Percentiles rank a stretch among this genome's conserved stretches.
Evolutionary conservation across 2,329 filamentous ascomycete species (phyloP).

Genomic region (Aureobasidium sp.): DNA sequence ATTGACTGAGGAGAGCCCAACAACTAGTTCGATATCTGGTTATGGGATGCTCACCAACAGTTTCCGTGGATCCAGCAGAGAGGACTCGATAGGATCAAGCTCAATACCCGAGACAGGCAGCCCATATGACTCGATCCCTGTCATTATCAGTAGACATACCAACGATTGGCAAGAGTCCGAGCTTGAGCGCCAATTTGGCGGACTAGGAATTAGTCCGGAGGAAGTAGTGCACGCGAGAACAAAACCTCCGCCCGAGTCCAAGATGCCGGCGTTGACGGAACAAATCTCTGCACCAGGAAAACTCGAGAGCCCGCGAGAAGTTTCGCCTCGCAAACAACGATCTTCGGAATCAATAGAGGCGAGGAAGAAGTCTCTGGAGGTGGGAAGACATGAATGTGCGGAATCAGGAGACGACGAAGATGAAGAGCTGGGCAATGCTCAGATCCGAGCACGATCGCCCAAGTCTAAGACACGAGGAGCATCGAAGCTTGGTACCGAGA

Average conservation of each 20-base stretch:
- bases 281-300: conserved; percentile 58
- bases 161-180: conserved; percentile 67
- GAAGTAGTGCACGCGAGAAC: conserved; percentile 35
- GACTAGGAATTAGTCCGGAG: conserved; percentile 59
- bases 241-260: conserved; percentile 23
- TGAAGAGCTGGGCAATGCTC: conserved; percentile 65
- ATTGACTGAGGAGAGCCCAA: conserved; percentile 71
- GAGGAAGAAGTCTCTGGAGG: conserved; percentile 69
- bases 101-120: conserved; percentile 82
- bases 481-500: conserved; percentile 88
- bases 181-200: conserved; percentile 44
- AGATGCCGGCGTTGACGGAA: conserved; percentile 48
- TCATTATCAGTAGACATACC: conserved; percentile 64
- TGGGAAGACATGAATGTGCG: conserved; percentile 56
- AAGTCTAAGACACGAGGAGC: conserved; percentile 51
- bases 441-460: conserved; percentile 43
- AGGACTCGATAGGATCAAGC: conserved; percentile 82
- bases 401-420: conserved; percentile 95
- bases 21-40: conserved; percentile 62
- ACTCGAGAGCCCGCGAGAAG: conserved; percentile 21
- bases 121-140: conserved; percentile 67
- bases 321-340: conserved; percentile 52
- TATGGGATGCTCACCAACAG: conserved; percentile 61
- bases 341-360: conserved; percentile 66
- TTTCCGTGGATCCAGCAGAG: conserved; percentile 70